Evolutionary conservation across 2,329 filamentous ascomycete species (phyloP).

Genomic region (Lecanoromycetidae sp.): DNA sequence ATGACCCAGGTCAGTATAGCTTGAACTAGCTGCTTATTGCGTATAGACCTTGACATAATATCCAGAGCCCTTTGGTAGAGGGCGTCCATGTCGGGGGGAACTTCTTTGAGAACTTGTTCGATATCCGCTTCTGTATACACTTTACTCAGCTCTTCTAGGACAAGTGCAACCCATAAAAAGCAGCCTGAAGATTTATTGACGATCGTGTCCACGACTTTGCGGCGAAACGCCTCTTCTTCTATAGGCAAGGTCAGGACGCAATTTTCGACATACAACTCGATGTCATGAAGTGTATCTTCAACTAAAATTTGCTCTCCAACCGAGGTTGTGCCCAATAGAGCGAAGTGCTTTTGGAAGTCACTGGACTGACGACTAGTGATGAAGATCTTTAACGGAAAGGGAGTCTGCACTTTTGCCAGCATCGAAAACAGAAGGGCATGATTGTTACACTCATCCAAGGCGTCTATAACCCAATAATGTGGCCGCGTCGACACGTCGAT

Average conservation of each 20-base stretch:
- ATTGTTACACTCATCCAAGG: conserved; percentile 26
- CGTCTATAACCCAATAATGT: conserved; percentile 28
- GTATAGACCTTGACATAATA: conserved; percentile 21
- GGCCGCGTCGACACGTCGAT: background rate
- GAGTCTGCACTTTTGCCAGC: conserved; percentile 18
- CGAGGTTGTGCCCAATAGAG: conserved; percentile 19
- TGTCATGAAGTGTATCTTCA: conserved; percentile 24
- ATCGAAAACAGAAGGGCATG: conserved; percentile 17
- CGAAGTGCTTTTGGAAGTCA: conserved; percentile 5
- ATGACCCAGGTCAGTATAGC: conserved; percentile 29
- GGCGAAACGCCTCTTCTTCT: background rate
- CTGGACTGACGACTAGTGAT: conserved; percentile 19
- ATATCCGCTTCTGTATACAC: conserved; percentile 21
- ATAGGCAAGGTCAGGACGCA: conserved; percentile 18
- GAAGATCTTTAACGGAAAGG: conserved; percentile 19
- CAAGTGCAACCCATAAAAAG: conserved; percentile 27
- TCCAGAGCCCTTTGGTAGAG: conserved; percentile 27
- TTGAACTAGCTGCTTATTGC: conserved; percentile 25
- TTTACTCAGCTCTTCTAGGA: conserved; percentile 24
- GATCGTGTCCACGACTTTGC: conserved; percentile 18
- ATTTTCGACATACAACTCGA: conserved; percentile 20
- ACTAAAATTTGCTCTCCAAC: conserved; percentile 27
- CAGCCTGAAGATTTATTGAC: conserved; percentile 22
- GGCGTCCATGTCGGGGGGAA: conserved; percentile 26
- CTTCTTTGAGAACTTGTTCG: conserved; percentile 22